Conservation (phyloP, 345 rosid species). For the Aurinia saxatilis region DNA sequence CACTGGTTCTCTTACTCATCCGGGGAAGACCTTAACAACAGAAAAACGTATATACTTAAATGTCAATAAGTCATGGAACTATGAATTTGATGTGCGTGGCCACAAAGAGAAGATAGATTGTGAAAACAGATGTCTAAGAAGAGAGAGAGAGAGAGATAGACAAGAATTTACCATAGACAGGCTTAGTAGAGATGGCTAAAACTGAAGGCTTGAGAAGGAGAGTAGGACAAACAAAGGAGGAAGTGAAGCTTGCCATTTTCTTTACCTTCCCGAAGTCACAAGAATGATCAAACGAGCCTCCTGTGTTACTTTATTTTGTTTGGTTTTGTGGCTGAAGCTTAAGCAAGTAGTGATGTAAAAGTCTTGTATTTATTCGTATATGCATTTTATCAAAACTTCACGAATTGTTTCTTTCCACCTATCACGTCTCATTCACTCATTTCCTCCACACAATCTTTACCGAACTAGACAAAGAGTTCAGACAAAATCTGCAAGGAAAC, state of each 20-base stretch:
- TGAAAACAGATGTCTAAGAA: too few species aligned
- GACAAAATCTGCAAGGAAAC: neutral
- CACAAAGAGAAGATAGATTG: too few species aligned
- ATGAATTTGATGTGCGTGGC: neutral
- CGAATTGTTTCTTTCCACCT: constrained; percentile 58
- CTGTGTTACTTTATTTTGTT: neutral
- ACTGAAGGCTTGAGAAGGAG: constrained; percentile 29
- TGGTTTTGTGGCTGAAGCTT: neutral
- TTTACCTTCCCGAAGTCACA: neutral
- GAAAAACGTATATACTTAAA: neutral
- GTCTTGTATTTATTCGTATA: constrained; percentile 27
- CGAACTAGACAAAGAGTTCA: neutral
- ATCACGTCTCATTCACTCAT: constrained; percentile 26
- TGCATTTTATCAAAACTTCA: constrained; percentile 35
- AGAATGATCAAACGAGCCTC: neutral
- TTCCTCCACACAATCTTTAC: neutral
- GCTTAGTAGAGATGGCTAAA: constrained; percentile 29
- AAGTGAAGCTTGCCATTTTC: constrained; percentile 55
- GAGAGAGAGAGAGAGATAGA: too few species aligned
- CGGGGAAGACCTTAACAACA: constrained; percentile 44
- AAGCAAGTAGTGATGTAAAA: neutral
- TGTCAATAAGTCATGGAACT: too few species aligned
- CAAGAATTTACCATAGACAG: constrained; percentile 44
- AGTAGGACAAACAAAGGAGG: constrained; percentile 32
- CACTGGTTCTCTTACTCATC: constrained; percentile 39